Percentiles rank a stretch among this genome's conserved stretches.
Evolutionary conservation across 768 basidiomycete species (phyloP).

Genomic region (Coprinellus aureogranulatus): DNA sequence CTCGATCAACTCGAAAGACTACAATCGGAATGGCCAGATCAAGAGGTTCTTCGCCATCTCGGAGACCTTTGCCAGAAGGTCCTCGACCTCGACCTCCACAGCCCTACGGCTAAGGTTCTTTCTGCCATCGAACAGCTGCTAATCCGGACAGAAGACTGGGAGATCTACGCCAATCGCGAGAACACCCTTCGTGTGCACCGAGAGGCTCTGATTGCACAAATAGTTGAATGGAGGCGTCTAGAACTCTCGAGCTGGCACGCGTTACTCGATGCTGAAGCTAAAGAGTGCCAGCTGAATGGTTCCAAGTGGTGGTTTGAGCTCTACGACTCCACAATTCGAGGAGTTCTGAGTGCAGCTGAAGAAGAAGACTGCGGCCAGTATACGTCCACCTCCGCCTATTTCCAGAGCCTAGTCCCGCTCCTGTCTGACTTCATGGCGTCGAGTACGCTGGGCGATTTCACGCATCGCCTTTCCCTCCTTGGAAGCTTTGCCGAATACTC

Average conservation of each 20-base stretch:
- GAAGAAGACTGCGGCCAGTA: constrained; percentile 12
- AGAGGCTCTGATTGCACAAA: constrained; percentile 61
- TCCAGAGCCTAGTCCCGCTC: constrained; percentile 68
- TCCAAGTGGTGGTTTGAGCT: constrained; percentile 88
- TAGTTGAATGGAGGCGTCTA: constrained; percentile 87
- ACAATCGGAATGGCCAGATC: constrained; percentile 89
- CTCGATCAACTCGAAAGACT: constrained; percentile 52
- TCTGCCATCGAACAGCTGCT: constrained; percentile 83
- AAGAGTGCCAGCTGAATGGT: neutral
- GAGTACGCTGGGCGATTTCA: constrained; percentile 84
- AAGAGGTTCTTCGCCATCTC: constrained; percentile 92
- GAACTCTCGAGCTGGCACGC: constrained; percentile 87
- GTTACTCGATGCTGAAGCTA: constrained; percentile 70
- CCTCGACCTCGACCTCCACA: constrained; percentile 56
- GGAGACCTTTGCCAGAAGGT: constrained; percentile 66
- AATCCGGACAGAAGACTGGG: constrained; percentile 91
- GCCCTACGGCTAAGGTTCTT: constrained; percentile 80
- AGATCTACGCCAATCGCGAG: constrained; percentile 89
- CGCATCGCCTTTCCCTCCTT: constrained; percentile 63
- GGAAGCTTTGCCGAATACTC: constrained; percentile 62
- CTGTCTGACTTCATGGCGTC: constrained; percentile 75
- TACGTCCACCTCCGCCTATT: constrained; percentile 43
- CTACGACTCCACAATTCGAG: constrained; percentile 75
- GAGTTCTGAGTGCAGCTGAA: constrained; percentile 46
- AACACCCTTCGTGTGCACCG: constrained; percentile 75